A percentile compares a stretch with the other conserved stretches of the same genome.
phyloP scores from a whole-genome alignment of 225 moss, liverwort and hornwort species.

The Pseudoscleropodium purum region DNA sequence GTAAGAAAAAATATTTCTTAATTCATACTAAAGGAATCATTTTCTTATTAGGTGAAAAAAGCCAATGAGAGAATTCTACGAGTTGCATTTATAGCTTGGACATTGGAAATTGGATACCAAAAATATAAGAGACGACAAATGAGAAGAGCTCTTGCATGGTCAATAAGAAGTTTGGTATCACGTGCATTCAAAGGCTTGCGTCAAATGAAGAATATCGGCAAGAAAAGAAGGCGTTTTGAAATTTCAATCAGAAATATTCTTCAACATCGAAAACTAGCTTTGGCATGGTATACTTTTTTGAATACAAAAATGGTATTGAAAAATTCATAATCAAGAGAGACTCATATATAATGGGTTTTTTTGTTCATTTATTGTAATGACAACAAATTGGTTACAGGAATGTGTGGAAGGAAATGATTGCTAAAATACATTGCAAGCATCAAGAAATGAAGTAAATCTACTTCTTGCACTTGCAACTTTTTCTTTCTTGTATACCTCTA shows the following conservation, averaged over 20 bases:
- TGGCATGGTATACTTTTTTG: constrained; percentile 27
- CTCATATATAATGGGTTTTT: background rate
- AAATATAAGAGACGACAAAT: constrained; percentile 42
- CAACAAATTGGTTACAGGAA: constrained; percentile 30
- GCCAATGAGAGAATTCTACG: constrained; percentile 55
- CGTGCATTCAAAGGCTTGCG: constrained; percentile 47
- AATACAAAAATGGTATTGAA: background rate
- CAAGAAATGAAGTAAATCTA: constrained; percentile 45
- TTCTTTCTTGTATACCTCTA: background rate
- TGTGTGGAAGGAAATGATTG: constrained; percentile 39
- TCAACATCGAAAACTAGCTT: constrained; percentile 43
- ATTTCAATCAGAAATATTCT: constrained; percentile 42
- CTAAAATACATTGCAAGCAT: constrained; percentile 23
- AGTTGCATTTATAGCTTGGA: constrained; percentile 91
- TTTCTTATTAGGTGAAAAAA: constrained; percentile 56
- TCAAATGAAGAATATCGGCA: constrained; percentile 18
- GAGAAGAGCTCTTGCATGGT: constrained; percentile 35
- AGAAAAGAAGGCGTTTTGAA: constrained; percentile 49
- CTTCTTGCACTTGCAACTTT: background rate
- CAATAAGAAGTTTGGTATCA: constrained; percentile 32
- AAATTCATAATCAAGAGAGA: background rate
- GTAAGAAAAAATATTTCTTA: background rate
- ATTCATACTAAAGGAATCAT: background rate
- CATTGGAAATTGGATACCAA: constrained; percentile 52
- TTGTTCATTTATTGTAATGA: background rate